Conservation (phyloP, 768 basidiomycete species). For the Pleurotus giganteus region DNA sequence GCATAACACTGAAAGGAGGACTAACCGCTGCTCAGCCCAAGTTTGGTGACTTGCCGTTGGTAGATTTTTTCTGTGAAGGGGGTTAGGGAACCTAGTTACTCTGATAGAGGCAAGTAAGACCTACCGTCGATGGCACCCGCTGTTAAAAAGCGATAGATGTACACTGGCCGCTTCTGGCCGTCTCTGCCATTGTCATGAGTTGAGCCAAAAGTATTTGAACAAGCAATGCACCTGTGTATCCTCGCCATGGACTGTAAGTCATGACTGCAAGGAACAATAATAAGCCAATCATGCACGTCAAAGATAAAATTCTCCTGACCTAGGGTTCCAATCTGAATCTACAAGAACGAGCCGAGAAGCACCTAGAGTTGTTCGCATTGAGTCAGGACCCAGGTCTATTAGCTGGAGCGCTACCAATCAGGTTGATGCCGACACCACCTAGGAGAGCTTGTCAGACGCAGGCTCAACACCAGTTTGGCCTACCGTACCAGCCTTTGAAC, state of each 20-base stretch:
- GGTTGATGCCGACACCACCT: constrained; percentile 93
- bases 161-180: constrained; percentile 90
- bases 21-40: constrained; percentile 85
- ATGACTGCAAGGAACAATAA: constrained; percentile 44
- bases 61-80: constrained; percentile 74
- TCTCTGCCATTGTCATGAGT: constrained; percentile 50
- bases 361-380: constrained; percentile 26
- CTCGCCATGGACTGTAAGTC: constrained; percentile 98
- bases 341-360: constrained; percentile 85
- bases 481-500: constrained; percentile 79
- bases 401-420: constrained; percentile 56
- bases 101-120: constrained; percentile 1
- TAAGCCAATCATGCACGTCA: not conserved
- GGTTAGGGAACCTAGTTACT: constrained; percentile 10
- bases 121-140: constrained; percentile 88
- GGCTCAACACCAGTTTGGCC: not conserved
- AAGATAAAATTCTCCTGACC: constrained; percentile 35
- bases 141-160: constrained; percentile 85
- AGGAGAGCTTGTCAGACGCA: not conserved
- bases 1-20: constrained; percentile 19
- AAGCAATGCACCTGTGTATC: constrained; percentile 70
- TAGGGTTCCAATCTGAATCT: constrained; percentile 95
- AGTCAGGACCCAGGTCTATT: not conserved
- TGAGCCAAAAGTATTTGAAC: constrained; percentile 7
- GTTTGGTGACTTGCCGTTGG: constrained; percentile 92